Evolutionary conservation across 2,329 filamentous ascomycete genomes (phyloP).

Genomic region (Massarina eburnea): DNA sequence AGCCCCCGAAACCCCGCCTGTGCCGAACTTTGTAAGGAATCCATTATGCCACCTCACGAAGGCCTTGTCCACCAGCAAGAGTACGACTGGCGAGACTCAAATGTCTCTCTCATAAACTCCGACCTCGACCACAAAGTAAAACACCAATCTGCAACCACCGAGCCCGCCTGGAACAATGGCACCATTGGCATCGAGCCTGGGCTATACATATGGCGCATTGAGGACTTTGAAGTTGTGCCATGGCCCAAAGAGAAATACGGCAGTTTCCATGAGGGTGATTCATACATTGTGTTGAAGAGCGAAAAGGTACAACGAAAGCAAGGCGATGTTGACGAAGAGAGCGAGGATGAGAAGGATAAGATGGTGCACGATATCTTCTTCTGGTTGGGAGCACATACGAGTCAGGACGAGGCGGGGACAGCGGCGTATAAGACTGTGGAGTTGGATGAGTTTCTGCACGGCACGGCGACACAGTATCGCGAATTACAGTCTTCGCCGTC

Average conservation of each 20-base stretch:
- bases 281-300: slow-evolving; percentile 66
- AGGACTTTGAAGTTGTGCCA: slow-evolving; percentile 65
- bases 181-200: slow-evolving; percentile 56
- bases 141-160: slow-evolving; percentile 64
- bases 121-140: slow-evolving; percentile 69
- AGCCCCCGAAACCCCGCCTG: background rate
- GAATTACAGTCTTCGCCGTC: slow-evolving; percentile 64
- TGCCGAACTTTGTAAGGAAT: too few species aligned
- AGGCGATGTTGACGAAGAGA: slow-evolving; percentile 22
- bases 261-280: slow-evolving; percentile 68
- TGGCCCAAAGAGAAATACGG: slow-evolving; percentile 61
- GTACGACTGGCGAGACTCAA: slow-evolving; percentile 69
- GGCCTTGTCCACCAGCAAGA: slow-evolving; percentile 64
- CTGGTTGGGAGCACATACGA: slow-evolving; percentile 67
- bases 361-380: slow-evolving; percentile 66
- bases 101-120: slow-evolving; percentile 65
- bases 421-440: slow-evolving; percentile 73
- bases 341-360: slow-evolving; percentile 12
- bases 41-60: slow-evolving; percentile 61
- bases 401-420: slow-evolving; percentile 68
- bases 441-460: slow-evolving; percentile 66
- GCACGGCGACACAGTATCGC: slow-evolving; percentile 64
- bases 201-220: slow-evolving; percentile 66
- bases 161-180: slow-evolving; percentile 68
- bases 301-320: slow-evolving; percentile 55